phyloP scores from a whole-genome alignment of 2,329 filamentous ascomycete genomes.

The Fusarium incarnatum region DNA sequence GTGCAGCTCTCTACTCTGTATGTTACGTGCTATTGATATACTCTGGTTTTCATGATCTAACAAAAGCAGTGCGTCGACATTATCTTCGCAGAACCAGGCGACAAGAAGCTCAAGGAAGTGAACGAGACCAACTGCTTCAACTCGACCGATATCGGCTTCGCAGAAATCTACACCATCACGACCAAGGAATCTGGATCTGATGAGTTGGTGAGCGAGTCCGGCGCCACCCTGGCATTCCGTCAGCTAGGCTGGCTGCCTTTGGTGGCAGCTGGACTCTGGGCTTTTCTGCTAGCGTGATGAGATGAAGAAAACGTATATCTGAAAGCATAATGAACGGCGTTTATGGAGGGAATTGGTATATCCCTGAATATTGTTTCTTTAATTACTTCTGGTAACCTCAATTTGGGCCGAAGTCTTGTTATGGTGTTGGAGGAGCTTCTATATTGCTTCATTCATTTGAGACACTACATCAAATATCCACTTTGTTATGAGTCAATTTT shows the following conservation, averaged over 20 bases:
- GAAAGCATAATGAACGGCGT: slow-evolving; percentile 44
- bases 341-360: slow-evolving; percentile 29
- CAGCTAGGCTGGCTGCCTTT: slow-evolving; percentile 55
- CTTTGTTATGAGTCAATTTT: slow-evolving; percentile 5
- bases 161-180: slow-evolving; percentile 78
- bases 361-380: slow-evolving; percentile 23
- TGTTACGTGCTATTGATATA: slow-evolving; percentile 44
- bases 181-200: slow-evolving; percentile 57
- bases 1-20: slow-evolving; percentile 85
- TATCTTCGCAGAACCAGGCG: slow-evolving; percentile 83
- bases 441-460: slow-evolving; percentile 17
- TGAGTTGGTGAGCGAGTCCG: slow-evolving; percentile 48
- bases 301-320: slow-evolving; percentile 41
- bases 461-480: not conserved
- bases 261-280: slow-evolving; percentile 53
- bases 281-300: slow-evolving; percentile 51
- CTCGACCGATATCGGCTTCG: slow-evolving; percentile 79
- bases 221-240: slow-evolving; percentile 39
- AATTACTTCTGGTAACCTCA: not conserved
- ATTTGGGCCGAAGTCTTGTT: slow-evolving; percentile 16
- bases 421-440: slow-evolving; percentile 42
- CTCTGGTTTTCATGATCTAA: slow-evolving; percentile 6
- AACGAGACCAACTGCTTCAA: slow-evolving; percentile 91
- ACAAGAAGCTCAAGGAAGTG: slow-evolving; percentile 74
- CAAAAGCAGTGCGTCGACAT: slow-evolving; percentile 86